Evolutionary conservation across 768 basidiomycete genomes (phyloP).

Genomic region (Termitomyces sp.): DNA sequence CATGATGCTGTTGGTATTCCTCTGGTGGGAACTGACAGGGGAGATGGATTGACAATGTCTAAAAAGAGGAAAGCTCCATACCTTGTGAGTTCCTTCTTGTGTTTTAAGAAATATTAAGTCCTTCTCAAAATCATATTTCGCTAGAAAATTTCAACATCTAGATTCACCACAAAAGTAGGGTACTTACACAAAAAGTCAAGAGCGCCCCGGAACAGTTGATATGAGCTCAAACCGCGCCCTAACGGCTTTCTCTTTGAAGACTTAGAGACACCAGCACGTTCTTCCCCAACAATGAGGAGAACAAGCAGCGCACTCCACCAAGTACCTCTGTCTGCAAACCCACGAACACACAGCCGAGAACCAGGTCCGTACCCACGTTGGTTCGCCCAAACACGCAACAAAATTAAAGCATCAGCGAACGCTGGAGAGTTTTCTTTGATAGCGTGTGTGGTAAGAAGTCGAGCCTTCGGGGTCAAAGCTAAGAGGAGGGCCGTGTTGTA

Average conservation of each 20-base stretch:
- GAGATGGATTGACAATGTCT: not conserved
- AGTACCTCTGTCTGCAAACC: conserved; percentile 62
- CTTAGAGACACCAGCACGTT: conserved; percentile 26
- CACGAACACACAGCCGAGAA: conserved; percentile 48
- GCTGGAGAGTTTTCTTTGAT: conserved; percentile 51
- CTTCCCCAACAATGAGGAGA: conserved; percentile 63
- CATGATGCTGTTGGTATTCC: conserved; percentile 45
- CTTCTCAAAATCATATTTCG: conserved; percentile 60
- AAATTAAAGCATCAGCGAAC: conserved; percentile 67
- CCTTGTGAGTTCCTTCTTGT: conserved; percentile 48
- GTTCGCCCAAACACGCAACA: conserved; percentile 87
- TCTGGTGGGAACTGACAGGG: conserved; percentile 46
- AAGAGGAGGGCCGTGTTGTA: conserved; percentile 76
- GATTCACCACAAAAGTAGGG: not conserved
- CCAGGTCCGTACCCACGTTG: conserved; percentile 75
- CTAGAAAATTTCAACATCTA: conserved; percentile 29
- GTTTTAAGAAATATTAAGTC: conserved; percentile 57
- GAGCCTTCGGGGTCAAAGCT: conserved; percentile 38
- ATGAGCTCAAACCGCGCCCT: conserved; percentile 81
- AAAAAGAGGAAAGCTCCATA: conserved; percentile 14
- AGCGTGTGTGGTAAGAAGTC: conserved; percentile 49
- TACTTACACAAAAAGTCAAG: conserved; percentile 77
- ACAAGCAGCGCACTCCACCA: conserved; percentile 68
- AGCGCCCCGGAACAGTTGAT: conserved; percentile 83
- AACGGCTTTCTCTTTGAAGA: conserved; percentile 47